Conservation (phyloP, 2,329 filamentous ascomycete species). For the Fusarium pseudoanthophilum region DNA sequence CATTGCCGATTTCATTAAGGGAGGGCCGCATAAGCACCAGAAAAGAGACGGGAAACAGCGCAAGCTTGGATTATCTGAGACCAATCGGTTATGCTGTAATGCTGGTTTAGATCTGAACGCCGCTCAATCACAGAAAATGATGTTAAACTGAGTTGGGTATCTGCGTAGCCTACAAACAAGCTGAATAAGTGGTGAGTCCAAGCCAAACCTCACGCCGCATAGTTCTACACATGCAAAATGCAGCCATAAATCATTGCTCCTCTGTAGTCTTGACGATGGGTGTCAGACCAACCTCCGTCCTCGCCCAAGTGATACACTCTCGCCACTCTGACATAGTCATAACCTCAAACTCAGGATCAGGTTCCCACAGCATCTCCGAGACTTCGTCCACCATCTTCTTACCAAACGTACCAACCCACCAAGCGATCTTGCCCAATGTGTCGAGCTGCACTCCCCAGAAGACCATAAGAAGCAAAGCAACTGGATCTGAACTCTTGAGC, state of each 20-base stretch:
- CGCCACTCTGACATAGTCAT: conserved; percentile 28
- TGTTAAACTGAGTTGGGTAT: conserved; percentile 5
- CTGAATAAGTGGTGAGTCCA: not conserved
- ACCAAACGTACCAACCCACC: conserved; percentile 42
- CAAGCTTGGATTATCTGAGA: not conserved
- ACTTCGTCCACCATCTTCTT: conserved; percentile 38
- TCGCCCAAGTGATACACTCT: conserved; percentile 37
- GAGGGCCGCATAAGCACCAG: not conserved
- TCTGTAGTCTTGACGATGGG: not conserved
- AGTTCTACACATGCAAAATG: not conserved
- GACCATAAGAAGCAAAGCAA: conserved; percentile 51
- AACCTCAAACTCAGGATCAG: not conserved
- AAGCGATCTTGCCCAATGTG: conserved; percentile 34
- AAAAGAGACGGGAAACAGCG: not conserved
- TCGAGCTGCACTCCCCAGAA: conserved; percentile 52
- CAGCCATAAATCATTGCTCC: not conserved
- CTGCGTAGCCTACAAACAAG: not conserved
- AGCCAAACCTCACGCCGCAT: not conserved
- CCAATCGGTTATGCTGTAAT: not conserved
- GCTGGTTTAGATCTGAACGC: not conserved
- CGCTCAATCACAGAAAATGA: not conserved
- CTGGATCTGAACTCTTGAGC: conserved; percentile 47
- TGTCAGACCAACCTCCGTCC: conserved; percentile 23
- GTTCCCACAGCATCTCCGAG: conserved; percentile 20
- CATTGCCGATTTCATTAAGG: not conserved